A percentile compares a stretch with the other conserved stretches of the same genome.
Evolutionary conservation across 2,329 filamentous ascomycete species (phyloP).

Genomic region (Escovopsis sp.): DNA sequence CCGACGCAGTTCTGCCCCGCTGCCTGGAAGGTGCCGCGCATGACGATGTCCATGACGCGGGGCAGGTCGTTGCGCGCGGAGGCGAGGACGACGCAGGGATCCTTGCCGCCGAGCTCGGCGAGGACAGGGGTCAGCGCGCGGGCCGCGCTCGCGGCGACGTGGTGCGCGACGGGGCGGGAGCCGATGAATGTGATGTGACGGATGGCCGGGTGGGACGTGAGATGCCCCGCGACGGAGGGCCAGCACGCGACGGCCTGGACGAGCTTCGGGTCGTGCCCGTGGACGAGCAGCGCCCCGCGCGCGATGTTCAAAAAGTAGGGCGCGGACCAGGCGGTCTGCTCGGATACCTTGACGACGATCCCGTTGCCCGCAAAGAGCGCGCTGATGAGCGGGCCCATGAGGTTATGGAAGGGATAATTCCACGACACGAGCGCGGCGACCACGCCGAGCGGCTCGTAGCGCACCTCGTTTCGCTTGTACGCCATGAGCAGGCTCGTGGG

Average conservation of each 20-base stretch:
- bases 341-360: conserved; percentile 84
- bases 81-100: conserved; percentile 79
- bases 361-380: conserved; percentile 83
- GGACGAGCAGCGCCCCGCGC: conserved; percentile 61
- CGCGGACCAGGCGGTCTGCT: conserved; percentile 89
- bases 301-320: conserved; percentile 68
- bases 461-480: conserved; percentile 84
- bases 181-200: conserved; percentile 94
- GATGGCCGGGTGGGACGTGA: conserved; percentile 75
- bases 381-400: conserved; percentile 81
- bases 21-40: conserved; percentile 88
- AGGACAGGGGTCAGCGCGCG: conserved; percentile 75
- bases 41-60: conserved; percentile 64
- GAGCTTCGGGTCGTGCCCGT: conserved; percentile 67
- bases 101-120: conserved; percentile 88
- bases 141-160: conserved; percentile 75
- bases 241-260: conserved; percentile 81
- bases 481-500: conserved; percentile 87
- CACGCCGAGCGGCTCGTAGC: conserved; percentile 84
- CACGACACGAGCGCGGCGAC: conserved; percentile 87
- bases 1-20: conserved; percentile 96
- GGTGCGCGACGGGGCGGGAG: conserved; percentile 69
- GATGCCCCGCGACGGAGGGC: conserved; percentile 62
- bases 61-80: conserved; percentile 50
- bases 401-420: conserved; percentile 96